Base-by-base conservation (phyloP, 371 early-diverging fungal species). In the Cokeromyces recurvatus region DNA sequence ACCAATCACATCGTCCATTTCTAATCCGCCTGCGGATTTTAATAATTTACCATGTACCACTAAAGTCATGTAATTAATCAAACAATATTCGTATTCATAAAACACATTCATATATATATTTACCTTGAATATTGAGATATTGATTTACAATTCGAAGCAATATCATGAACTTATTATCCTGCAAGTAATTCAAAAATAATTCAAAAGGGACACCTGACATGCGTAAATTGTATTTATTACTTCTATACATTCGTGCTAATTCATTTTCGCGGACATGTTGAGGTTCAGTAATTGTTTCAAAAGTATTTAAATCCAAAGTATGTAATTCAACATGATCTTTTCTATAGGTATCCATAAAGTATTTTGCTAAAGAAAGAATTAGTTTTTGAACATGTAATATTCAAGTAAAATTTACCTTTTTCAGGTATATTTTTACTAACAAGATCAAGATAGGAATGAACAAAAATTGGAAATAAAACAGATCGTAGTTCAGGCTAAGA, bases 391-490 rank as follows among this genome's bases (percentile, higher is more conserved):
- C 21, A 20, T 19, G 22, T 37, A 2, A 6, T 8, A 20, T 17
- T 17, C 39, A 22, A 21, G 4, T 16, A 32, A 16, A 48, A 16
- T 16, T 16, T 62, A 81, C 91, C 85, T 77, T 88, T 73, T 27
- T 84, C 77, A 12, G 56, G 59, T 48, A 74, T 54, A 47, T 66
- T 72, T 46, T 75, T 74, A 16, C 62, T 64, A 8, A 92, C 78
- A 48, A 99, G 74, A 60, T 97, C 95, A 48, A 99, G 73, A 63
- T 92, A 98, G 27, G 86, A 76, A 68, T 99, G 94, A 4, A 95
- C 85, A 66, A 95, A 99, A 14, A 97, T 64, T 4, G 99, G 99
- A 65, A 86, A 98, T 14, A 97, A 73, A 2, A 94, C 79, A 8
- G 85, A 71, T 36, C 83, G 77, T 23, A 98, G 79, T 70, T 98